Base-by-base conservation (phyloP, 306 rosid genomes). In the Begonia fuchsioides region DNA sequence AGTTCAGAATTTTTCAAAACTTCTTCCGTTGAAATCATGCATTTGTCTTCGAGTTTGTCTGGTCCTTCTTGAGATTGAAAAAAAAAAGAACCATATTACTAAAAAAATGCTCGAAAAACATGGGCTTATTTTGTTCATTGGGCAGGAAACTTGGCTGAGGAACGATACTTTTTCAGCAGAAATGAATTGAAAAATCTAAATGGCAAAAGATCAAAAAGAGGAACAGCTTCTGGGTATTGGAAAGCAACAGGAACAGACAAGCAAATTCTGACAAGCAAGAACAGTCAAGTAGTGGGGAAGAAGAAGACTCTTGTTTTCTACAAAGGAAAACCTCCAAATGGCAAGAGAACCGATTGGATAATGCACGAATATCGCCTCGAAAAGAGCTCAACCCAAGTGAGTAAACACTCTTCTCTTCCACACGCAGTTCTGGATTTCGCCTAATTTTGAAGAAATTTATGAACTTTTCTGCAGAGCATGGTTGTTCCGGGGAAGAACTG, bases 181-280 rank as follows among this genome's bases (percentile, higher is more conserved):
- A 71, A 78, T 19, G 81, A 75, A 32, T 47, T 81, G 0, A 82
- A 82, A 61, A 76, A 73, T 47, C 83, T 79, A 12, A 83, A 79
- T 49, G 84, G 94, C 0, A 72, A 75, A 1, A 73, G 82, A 61
- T 78, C 84, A 47, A 83, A 73, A 79, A 73, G 87, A 60, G 81
- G 84, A 3, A 78, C 87, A 2, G 79, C 63, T 55, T 81, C 92
- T 12, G 92, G 92, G 62, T 77, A 77, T 45, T 81, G 92, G 92
- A 81, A 77, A 44, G 75, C 92, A 0, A 74, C 77, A 2, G 92
- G 85, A 2, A 71, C 78, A 0, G 92, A 77, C 8, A 72, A 68
- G 54, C 11, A 16, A 3, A 46, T 56, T 15, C 8, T 56, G 3
- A 44, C 44, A 32, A 14, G 44, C 2, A 46, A 9, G 12, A 15